Percentiles rank a stretch among this genome's conserved stretches.
phyloP scores from a whole-genome alignment of 257 asterid genomes.

The Jacaranda mimosifolia region DNA sequence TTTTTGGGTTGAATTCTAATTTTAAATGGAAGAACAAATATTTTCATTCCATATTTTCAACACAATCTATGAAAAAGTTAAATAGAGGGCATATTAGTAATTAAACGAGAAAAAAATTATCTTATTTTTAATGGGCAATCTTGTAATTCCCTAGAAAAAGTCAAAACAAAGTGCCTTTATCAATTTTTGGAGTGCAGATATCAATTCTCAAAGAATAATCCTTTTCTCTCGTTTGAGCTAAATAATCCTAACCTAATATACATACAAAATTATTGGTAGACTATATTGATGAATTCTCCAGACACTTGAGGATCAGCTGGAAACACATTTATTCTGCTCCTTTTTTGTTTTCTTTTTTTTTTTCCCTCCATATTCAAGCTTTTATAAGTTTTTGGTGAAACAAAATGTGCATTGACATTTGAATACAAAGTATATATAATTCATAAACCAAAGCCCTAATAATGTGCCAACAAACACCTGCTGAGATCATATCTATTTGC shows the following conservation, averaged over 20 bases:
- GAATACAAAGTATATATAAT: not conserved
- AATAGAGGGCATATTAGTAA: too few species aligned
- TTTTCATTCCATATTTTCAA: too few species aligned
- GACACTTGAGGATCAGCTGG: slow-evolving; percentile 22
- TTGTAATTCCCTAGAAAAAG: too few species aligned
- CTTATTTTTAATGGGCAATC: too few species aligned
- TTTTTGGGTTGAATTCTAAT: too few species aligned
- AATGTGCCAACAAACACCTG: slow-evolving; percentile 6
- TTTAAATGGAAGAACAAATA: too few species aligned
- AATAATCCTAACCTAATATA: slow-evolving; percentile 1
- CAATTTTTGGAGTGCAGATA: too few species aligned
- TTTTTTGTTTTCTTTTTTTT: too few species aligned
- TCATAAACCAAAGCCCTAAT: slow-evolving; percentile 1
- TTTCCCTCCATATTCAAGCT: not conserved
- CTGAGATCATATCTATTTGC: slow-evolving; percentile 5
- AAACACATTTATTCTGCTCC: not conserved
- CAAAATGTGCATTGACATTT: slow-evolving; percentile 19
- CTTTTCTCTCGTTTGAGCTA: slow-evolving; percentile 10
- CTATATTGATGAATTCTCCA: slow-evolving; percentile 6
- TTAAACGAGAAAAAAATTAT: too few species aligned
- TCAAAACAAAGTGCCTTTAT: too few species aligned
- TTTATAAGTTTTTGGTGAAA: not conserved
- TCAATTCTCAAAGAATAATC: not conserved
- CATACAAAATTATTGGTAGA: not conserved
- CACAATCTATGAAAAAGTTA: too few species aligned